Conservation (phyloP, 2,329 filamentous ascomycete genomes). For the Curvularia spicifera region DNA sequence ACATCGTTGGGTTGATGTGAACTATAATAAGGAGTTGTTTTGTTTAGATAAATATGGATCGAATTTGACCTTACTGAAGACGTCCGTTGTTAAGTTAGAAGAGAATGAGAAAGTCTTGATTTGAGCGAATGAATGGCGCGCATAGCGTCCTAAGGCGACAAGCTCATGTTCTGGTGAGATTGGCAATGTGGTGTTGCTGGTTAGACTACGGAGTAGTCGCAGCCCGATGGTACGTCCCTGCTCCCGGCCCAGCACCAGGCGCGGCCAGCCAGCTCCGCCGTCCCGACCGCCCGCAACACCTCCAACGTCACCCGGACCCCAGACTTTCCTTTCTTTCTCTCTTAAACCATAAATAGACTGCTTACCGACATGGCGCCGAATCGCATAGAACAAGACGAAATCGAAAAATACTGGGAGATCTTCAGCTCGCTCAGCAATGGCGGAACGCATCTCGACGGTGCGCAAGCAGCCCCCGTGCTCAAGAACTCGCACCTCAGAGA, state of each 20-base stretch:
- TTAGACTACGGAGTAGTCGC: not conserved
- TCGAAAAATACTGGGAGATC: slow-evolving; percentile 82
- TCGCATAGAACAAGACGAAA: slow-evolving; percentile 73
- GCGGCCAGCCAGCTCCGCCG: slow-evolving; percentile 23
- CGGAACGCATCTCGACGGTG: slow-evolving; percentile 69
- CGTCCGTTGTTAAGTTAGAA: not conserved
- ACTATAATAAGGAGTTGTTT: slow-evolving; percentile 10
- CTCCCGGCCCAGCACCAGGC: slow-evolving; percentile 8
- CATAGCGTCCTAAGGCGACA: not conserved
- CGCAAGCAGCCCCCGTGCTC: slow-evolving; percentile 72
- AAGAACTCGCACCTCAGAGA: slow-evolving; percentile 76
- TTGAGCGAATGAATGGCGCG: not conserved
- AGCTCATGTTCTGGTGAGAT: not conserved
- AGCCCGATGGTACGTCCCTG: slow-evolving; percentile 12
- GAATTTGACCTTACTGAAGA: not conserved
- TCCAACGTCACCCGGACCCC: slow-evolving; percentile 7
- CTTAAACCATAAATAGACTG: not conserved
- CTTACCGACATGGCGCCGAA: slow-evolving; percentile 51
- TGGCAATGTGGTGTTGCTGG: slow-evolving; percentile 1
- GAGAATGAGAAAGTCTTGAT: not conserved
- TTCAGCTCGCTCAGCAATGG: slow-evolving; percentile 72
- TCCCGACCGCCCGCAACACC: slow-evolving; percentile 17
- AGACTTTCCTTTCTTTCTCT: slow-evolving; percentile 1
- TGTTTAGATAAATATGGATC: not conserved
- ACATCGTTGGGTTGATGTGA: slow-evolving; percentile 8